Evolutionary conservation across 2,329 filamentous ascomycete genomes (phyloP), one percentile per base, ranked within the genome.

Genomic region (Beauveria sp.): DNA sequence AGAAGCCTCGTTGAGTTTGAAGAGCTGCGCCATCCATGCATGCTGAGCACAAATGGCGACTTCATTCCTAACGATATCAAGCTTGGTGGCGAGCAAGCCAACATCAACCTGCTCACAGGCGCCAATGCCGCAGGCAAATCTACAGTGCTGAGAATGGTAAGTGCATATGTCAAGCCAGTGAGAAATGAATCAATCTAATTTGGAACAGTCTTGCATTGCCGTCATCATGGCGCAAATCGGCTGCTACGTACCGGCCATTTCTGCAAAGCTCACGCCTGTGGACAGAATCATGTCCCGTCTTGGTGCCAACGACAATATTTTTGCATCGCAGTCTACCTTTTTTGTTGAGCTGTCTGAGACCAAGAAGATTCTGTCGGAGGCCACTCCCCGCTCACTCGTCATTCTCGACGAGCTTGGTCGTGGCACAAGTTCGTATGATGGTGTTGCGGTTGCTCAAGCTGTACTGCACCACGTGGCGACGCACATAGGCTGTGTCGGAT

Each of bases 211-310:
- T 3, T 99, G 95, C 69, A 87, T 95, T 53, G 95, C 95, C 0
- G 93, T 97, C 55, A 98, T 99, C 68, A 93, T 99, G 85, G 95
- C 95, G 0, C 95, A 99, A 72, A 89, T 99, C 34, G 95, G 95
- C 61, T 97, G 93, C 73, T 89, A 96, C 67, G 86, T 99, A 1
- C 95, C 95, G 1, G 93, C 91, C 63, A 80, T 83, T 20, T 91
- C 87, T 3, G 95, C 95, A 1, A 86, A 83, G 3, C 81, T 99
- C 50, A 98, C 93, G 0, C 93, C 95, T 0, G 87, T 96, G 3
- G 95, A 99, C 72, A 90, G 95, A 60, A 98, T 99, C 79, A 99
- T 99, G 95, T 98, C 93, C 10, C 91, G 95, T 51, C 85, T 99
- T 0, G 95, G 95, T 10, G 95, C 95, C 53, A 96, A 98, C 70